Evolutionary conservation across 1,284 basidiomycete species (phyloP), one percentile per base, ranked within the genome.

Genomic region (Pterulicium gracile): DNA sequence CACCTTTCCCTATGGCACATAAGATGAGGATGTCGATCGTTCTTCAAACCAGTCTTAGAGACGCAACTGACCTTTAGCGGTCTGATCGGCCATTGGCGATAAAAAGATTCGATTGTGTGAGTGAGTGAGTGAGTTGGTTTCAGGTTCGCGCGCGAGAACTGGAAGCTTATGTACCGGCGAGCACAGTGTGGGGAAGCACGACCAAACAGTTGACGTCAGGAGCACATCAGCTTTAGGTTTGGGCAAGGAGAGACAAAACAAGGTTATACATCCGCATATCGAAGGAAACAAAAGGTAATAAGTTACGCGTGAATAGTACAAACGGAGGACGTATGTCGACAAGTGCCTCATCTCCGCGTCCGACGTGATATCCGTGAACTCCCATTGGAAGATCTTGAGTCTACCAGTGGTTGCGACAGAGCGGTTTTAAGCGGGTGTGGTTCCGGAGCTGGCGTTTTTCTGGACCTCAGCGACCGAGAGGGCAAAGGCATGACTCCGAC

Each of bases 151-250:
- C n/a, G n/a, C n/a, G n/a, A n/a, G n/a, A n/a, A n/a, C n/a, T n/a
- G n/a, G n/a, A n/a, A n/a, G n/a, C n/a, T n/a, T n/a, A n/a, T n/a
- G n/a, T n/a, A n/a, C n/a, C n/a, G n/a, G n/a, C n/a, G n/a, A n/a
- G n/a, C n/a, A n/a, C n/a, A n/a, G n/a, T n/a, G n/a, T n/a, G n/a
- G n/a, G n/a, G n/a, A n/a, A 39, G 7, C n/a, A 39, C 19, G 36
- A 39, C n/a, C 36, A 18, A 39, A 39, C n/a, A 17, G n/a, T 39
- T 39, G 36, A 39, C 36, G 36, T 39, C 36, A 39, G n/a, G 36
- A 39, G 10, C n/a, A 39, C n/a, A 17, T 39, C 7, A 39, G 7
- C 5, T 39, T n/a, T n/a, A n/a, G n/a, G n/a, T n/a, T n/a, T 39
- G 36, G 5, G 10, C 36, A 7, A 17, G 36, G n/a, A 39, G n/a